These are phyloP conservation scores for Saksenaea oblongispora DNA, from an alignment of 371 early-diverging fungal genomes.

Conservation along the genomic window DNA sequence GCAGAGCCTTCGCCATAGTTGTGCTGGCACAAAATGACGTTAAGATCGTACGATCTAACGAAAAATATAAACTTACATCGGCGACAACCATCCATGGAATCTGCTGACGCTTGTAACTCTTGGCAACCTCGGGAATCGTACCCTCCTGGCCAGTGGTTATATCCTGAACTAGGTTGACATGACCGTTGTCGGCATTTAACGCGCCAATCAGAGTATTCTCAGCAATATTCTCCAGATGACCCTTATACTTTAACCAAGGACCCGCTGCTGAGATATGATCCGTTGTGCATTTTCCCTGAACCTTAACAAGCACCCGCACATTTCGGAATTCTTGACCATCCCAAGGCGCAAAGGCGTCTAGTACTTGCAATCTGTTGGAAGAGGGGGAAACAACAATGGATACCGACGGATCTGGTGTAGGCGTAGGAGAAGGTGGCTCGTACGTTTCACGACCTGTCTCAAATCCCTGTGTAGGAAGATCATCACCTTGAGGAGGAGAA, in stretches of 20 bases:
- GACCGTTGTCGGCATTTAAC: conserved; percentile 86
- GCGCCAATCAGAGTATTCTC: conserved; percentile 97
- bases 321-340: conserved; percentile 78
- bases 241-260: conserved; percentile 97
- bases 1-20: conserved; percentile 99
- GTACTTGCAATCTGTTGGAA: conserved; percentile 83
- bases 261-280: conserved; percentile 97
- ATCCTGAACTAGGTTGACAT: conserved; percentile 84
- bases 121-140: conserved; percentile 89
- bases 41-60: conserved; percentile 1
- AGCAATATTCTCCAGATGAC: conserved; percentile 95
- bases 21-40: conserved; percentile 51
- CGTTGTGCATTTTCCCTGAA: conserved; percentile 97
- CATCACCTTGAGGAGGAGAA: conserved; percentile 81
- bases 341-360: conserved; percentile 83
- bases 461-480: conserved; percentile 86
- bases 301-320: conserved; percentile 84
- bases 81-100: conserved; percentile 93
- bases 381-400: conserved; percentile 69
- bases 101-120: conserved; percentile 78
- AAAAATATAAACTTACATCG: conserved; percentile 57
- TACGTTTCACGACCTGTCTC: conserved; percentile 74
- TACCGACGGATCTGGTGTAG: conserved; percentile 57
- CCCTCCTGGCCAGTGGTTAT: conserved; percentile 68
- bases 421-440: conserved; percentile 60